phyloP scores from a whole-genome alignment of 805 yeast species.

The Saturnispora ahearnii region DNA sequence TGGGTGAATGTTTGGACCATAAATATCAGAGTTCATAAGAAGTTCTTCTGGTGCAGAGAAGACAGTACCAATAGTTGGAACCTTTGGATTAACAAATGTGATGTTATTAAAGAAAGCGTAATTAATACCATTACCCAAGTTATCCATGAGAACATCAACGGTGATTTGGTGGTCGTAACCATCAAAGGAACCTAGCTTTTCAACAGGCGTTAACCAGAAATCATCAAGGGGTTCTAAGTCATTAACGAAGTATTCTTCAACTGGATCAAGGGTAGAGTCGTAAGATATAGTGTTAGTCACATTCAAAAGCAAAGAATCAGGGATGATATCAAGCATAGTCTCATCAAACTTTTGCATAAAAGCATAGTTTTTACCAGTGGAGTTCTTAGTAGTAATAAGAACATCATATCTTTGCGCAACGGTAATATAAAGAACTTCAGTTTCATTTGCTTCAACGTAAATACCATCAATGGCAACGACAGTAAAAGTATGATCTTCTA shows the following conservation, averaged over 20 bases:
- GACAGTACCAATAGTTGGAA: constrained; percentile 79
- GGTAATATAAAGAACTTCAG: constrained; percentile 67
- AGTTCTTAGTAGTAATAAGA: constrained; percentile 62
- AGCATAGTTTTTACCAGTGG: constrained; percentile 58
- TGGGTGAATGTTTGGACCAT: constrained; percentile 77
- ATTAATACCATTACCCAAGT: constrained; percentile 77
- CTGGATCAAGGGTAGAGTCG: constrained; percentile 30
- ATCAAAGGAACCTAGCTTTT: constrained; percentile 43
- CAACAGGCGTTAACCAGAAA: constrained; percentile 59
- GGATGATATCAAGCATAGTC: constrained; percentile 71
- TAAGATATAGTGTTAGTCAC: constrained; percentile 67
- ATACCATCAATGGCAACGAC: constrained; percentile 92
- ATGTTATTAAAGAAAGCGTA: constrained; percentile 95
- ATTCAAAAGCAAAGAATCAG: constrained; percentile 56
- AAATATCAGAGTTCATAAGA: constrained; percentile 44
- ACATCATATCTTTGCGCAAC: constrained; percentile 90
- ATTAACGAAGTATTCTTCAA: constrained; percentile 38
- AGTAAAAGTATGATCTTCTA: constrained; percentile 81
- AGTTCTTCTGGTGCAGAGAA: constrained; percentile 43
- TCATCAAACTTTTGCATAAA: constrained; percentile 76
- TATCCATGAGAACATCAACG: constrained; percentile 76
- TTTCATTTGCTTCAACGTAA: constrained; percentile 63
- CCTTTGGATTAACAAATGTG: constrained; percentile 70
- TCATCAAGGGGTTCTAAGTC: constrained; percentile 61
- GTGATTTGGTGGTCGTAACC: constrained; percentile 63